These are phyloP conservation scores for Colletotrichum orchidophilum DNA, from an alignment of 2,329 filamentous ascomycete genomes.

Conservation along the genomic window DNA sequence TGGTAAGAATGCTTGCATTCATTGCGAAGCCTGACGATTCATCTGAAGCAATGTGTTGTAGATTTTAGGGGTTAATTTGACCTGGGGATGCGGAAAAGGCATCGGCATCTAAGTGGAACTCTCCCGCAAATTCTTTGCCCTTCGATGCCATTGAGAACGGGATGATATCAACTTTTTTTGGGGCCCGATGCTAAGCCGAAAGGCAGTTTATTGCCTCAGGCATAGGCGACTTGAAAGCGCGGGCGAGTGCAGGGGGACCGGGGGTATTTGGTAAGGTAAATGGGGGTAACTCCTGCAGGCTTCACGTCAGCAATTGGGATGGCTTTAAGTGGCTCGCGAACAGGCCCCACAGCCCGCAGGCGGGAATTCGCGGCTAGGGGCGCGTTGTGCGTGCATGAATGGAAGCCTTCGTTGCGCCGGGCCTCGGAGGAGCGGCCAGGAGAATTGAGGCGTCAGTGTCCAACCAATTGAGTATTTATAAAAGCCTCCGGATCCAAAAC, in stretches of 20 bases:
- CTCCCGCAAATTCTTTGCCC: slow-evolving; percentile 40
- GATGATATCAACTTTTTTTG: slow-evolving; percentile 34
- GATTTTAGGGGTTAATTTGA: slow-evolving; percentile 27
- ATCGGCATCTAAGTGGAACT: slow-evolving; percentile 28
- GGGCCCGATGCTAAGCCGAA: slow-evolving; percentile 34
- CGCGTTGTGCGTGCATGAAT: slow-evolving; percentile 17
- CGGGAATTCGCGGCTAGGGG: slow-evolving; percentile 26
- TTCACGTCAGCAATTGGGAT: slow-evolving; percentile 27
- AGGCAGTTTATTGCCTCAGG: slow-evolving; percentile 19
- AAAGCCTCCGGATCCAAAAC: slow-evolving; percentile 5
- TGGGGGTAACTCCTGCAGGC: slow-evolving; percentile 8
- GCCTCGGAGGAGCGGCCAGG: slow-evolving; percentile 10
- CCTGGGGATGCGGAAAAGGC: slow-evolving; percentile 18
- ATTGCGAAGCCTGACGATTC: slow-evolving; percentile 44
- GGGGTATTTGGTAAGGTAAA: background rate
- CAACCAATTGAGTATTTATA: background rate
- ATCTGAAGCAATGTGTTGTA: slow-evolving; percentile 26
- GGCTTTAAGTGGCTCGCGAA: slow-evolving; percentile 30
- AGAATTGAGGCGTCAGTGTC: background rate
- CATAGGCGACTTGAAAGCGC: background rate
- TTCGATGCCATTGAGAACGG: slow-evolving; percentile 35
- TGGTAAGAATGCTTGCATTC: slow-evolving; percentile 59
- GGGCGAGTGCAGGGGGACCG: background rate
- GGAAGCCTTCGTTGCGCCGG: background rate
- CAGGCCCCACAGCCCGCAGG: slow-evolving; percentile 12